A percentile compares a stretch with the other conserved stretches of the same genome.
These are phyloP conservation scores for Phytophthora capsici DNA, from an alignment of 352 stramenopile species.

Conservation along the genomic window DNA sequence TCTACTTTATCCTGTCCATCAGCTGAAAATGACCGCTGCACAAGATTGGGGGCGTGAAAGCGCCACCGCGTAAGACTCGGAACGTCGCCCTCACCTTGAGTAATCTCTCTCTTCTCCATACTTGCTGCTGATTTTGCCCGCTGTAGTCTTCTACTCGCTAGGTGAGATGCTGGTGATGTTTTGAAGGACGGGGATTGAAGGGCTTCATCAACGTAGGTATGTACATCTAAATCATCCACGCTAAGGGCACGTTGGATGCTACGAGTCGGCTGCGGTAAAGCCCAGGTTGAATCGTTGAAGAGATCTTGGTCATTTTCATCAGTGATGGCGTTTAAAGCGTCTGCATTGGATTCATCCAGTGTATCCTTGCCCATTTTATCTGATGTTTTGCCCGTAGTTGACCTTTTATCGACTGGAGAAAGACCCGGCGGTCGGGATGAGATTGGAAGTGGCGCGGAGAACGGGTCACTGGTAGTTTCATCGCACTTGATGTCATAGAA, in stretches of 20 bases:
- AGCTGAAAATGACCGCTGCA: conserved; percentile 49
- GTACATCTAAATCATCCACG: conserved; percentile 29
- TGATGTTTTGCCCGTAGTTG: background rate
- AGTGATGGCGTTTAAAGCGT: conserved; percentile 8
- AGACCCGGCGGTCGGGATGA: conserved; percentile 46
- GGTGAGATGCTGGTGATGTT: conserved; percentile 27
- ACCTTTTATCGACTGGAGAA: conserved; percentile 6
- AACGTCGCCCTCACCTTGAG: conserved; percentile 29
- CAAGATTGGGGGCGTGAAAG: conserved; percentile 71
- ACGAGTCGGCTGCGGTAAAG: conserved; percentile 5
- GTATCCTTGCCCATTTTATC: background rate
- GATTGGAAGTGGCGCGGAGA: conserved; percentile 75
- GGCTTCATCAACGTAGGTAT: conserved; percentile 23
- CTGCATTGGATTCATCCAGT: conserved; percentile 15
- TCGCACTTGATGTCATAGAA: conserved; percentile 86
- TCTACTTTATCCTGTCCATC: conserved; percentile 48
- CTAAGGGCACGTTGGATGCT: conserved; percentile 31
- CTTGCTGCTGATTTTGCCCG: conserved; percentile 40
- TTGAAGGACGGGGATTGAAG: conserved; percentile 23
- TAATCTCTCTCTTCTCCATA: conserved; percentile 41
- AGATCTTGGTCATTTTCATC: conserved; percentile 20
- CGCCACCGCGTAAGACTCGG: conserved; percentile 58
- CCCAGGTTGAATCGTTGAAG: conserved; percentile 1
- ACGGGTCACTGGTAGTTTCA: conserved; percentile 59
- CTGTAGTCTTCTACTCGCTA: conserved; percentile 32